These are phyloP conservation scores for Coemansia sp. DNA, from an alignment of 192 early-diverging fungal species.

Conservation along the genomic window DNA sequence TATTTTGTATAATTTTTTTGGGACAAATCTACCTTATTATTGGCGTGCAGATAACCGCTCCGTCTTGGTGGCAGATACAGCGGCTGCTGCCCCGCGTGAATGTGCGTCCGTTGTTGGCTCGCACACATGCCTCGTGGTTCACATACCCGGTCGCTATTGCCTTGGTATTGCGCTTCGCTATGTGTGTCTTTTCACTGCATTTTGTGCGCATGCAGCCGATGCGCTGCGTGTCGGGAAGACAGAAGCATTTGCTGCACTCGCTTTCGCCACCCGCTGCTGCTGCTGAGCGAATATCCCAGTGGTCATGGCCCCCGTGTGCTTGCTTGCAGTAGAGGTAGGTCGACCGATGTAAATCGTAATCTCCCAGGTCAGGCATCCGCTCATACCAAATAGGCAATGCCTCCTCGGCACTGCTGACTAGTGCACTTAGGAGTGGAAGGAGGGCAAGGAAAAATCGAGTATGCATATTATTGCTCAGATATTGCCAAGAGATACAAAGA, in stretches of 20 bases:
- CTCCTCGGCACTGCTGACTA: background rate
- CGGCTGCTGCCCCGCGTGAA: slow-evolving; percentile 4
- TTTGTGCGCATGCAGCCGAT: slow-evolving; percentile 21
- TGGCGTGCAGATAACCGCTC: slow-evolving; percentile 12
- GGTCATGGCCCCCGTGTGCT: slow-evolving; percentile 31
- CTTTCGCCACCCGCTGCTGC: background rate
- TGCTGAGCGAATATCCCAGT: slow-evolving; percentile 4
- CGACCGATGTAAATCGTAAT: slow-evolving; percentile 16
- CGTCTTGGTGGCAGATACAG: slow-evolving; percentile 35
- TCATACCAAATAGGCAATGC: slow-evolving; percentile 29
- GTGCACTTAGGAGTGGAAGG: background rate
- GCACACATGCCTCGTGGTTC: slow-evolving; percentile 37
- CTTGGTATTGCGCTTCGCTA: background rate
- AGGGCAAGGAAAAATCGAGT: background rate
- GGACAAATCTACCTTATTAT: background rate
- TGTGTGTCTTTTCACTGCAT: background rate
- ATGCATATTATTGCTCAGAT: too few relatives aligned
- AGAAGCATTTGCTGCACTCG: slow-evolving; percentile 34
- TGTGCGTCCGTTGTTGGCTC: slow-evolving; percentile 20
- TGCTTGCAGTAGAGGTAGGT: slow-evolving; percentile 35
- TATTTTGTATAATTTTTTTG: background rate
- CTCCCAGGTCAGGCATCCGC: slow-evolving; percentile 9
- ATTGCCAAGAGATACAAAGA: too few relatives aligned
- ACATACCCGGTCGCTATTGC: slow-evolving; percentile 12
- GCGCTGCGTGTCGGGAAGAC: slow-evolving; percentile 32